Evolutionary conservation across 352 stramenopile genomes (phyloP).

Genomic region (Globisporangium radiosum): DNA sequence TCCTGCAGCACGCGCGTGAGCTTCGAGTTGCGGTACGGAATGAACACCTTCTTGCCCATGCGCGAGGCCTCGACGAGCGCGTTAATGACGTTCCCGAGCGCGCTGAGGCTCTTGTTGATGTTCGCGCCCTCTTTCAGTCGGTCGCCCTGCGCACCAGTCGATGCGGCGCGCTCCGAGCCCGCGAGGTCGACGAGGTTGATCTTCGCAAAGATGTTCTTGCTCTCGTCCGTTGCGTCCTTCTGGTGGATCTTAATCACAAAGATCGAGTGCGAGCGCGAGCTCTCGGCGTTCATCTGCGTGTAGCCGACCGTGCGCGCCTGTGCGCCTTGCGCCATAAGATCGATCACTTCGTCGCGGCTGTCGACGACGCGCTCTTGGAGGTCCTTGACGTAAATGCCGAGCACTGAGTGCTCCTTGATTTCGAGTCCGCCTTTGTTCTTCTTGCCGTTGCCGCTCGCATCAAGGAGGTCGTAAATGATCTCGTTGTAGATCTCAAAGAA

Average conservation of each 20-base stretch:
- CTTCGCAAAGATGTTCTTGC: constrained; percentile 88
- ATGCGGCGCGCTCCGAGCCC: constrained; percentile 86
- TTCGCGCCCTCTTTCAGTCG: constrained; percentile 91
- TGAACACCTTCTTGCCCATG: constrained; percentile 84
- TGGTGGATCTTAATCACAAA: constrained; percentile 95
- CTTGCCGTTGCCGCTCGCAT: constrained; percentile 81
- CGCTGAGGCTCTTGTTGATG: constrained; percentile 93
- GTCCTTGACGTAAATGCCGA: constrained; percentile 94
- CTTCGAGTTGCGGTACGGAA: constrained; percentile 93
- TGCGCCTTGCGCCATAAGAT: constrained; percentile 69
- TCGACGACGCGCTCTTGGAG: constrained; percentile 87
- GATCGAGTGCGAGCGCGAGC: constrained; percentile 91
- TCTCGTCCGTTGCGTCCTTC: constrained; percentile 81
- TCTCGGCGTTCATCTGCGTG: constrained; percentile 93
- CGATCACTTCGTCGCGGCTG: constrained; percentile 76
- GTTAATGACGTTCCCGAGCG: constrained; percentile 92
- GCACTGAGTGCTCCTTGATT: constrained; percentile 91
- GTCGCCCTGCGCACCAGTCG: constrained; percentile 86
- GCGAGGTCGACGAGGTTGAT: constrained; percentile 94
- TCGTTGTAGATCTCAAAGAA: constrained; percentile 98
- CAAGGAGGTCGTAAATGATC: constrained; percentile 92
- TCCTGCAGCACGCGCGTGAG: constrained; percentile 92
- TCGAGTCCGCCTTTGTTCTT: constrained; percentile 86
- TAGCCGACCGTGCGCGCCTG: constrained; percentile 66
- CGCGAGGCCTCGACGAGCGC: constrained; percentile 81